Conservation (phyloP, 192 early-diverging fungal genomes). For the Coemansia umbellata region DNA sequence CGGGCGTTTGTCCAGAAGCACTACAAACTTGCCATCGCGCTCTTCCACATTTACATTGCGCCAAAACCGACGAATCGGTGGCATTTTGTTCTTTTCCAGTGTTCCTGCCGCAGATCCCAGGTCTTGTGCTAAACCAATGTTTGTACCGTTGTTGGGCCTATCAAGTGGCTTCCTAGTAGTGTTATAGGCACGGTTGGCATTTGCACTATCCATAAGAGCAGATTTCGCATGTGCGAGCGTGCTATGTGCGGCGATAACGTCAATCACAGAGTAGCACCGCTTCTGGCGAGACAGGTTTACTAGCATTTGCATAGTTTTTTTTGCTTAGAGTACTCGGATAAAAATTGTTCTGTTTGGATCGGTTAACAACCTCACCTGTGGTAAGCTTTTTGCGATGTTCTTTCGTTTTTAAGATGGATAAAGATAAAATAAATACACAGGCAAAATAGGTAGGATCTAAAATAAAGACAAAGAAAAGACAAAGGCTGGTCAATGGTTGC, state of each 20-base stretch:
- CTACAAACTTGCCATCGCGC: slow-evolving; percentile 42
- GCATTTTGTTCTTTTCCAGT: slow-evolving; percentile 23
- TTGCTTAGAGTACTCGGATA: too few species aligned
- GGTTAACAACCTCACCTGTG: too few species aligned
- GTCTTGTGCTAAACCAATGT: not conserved
- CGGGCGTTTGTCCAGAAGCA: slow-evolving; percentile 73
- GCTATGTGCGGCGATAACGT: not conserved
- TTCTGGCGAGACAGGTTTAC: too few species aligned
- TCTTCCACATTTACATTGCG: slow-evolving; percentile 32
- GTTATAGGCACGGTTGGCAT: not conserved
- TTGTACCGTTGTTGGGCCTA: not conserved
- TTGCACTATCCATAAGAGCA: not conserved
- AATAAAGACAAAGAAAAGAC: too few species aligned
- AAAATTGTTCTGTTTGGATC: too few species aligned
- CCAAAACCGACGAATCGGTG: slow-evolving; percentile 44
- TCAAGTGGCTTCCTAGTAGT: not conserved
- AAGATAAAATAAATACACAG: too few species aligned
- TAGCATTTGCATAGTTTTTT: too few species aligned
- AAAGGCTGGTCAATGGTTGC: too few species aligned
- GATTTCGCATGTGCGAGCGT: not conserved
- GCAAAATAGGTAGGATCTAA: too few species aligned
- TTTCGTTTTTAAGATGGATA: too few species aligned
- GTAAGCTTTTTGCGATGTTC: too few species aligned
- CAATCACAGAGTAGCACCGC: too few species aligned
- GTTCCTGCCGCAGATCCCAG: not conserved